A percentile compares a stretch with the other conserved stretches of the same genome.
Evolutionary conservation across 192 early-diverging fungal genomes (phyloP).

Genomic region (Backusella tarrabulga): DNA sequence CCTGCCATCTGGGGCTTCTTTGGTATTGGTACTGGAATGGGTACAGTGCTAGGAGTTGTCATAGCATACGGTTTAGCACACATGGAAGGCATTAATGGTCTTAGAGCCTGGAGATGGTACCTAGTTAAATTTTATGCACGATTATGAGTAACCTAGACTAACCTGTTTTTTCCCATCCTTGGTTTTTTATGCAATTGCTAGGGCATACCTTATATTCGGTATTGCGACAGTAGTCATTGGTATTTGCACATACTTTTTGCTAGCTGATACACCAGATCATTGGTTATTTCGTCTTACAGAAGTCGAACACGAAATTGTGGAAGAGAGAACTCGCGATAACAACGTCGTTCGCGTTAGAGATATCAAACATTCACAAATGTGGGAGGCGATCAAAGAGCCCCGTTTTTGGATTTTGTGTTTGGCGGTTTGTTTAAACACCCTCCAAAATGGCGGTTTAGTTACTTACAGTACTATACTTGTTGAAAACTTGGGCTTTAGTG

Average conservation of each 20-base stretch:
- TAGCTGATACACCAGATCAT: conserved; percentile 18
- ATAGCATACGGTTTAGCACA: conserved; percentile 11
- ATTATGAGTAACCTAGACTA: background rate
- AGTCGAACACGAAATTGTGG: conserved; percentile 20
- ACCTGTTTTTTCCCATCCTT: background rate
- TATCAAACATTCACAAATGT: conserved; percentile 22
- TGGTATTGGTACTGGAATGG: conserved; percentile 13
- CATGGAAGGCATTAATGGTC: conserved; percentile 1
- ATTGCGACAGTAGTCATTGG: conserved; percentile 18
- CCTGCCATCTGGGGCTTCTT: conserved; percentile 5
- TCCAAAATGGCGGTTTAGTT: conserved; percentile 24
- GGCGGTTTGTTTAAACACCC: background rate
- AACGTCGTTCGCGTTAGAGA: background rate
- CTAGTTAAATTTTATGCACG: background rate
- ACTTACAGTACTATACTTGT: conserved; percentile 16
- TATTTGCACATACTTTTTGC: conserved; percentile 16
- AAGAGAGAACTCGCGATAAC: conserved; percentile 23
- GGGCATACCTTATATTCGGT: conserved; percentile 28
- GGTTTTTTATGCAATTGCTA: conserved; percentile 7
- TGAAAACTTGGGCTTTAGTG: conserved; percentile 16
- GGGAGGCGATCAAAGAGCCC: conserved; percentile 21
- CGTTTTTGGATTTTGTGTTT: conserved; percentile 11
- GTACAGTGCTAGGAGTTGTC: conserved; percentile 12
- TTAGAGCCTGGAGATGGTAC: conserved; percentile 30
- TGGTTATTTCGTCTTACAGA: conserved; percentile 5